Evolutionary conservation across 306 rosid genomes (phyloP).

Genomic region (Rosa lucieae): DNA sequence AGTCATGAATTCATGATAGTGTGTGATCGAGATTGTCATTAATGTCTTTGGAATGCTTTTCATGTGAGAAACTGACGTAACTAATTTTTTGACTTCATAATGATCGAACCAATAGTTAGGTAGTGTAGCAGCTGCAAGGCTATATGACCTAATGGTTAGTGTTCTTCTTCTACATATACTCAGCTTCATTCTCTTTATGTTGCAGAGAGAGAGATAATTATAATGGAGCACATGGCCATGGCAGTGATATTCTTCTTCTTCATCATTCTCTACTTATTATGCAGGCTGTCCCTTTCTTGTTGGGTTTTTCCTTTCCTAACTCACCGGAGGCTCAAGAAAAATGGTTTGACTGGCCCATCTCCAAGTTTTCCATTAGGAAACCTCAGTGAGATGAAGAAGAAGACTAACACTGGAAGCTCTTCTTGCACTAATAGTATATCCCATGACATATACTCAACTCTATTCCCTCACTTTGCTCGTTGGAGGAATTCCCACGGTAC

Average conservation of each 20-base stretch:
- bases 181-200: background rate
- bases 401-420: constrained; percentile 16
- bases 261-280: constrained; percentile 25
- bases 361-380: constrained; percentile 83
- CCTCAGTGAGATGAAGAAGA: constrained; percentile 53
- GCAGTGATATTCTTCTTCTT: background rate
- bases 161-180: background rate
- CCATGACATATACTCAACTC: constrained; percentile 66
- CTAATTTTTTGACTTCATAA: background rate
- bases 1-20: background rate
- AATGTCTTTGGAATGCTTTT: background rate
- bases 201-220: background rate
- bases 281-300: constrained; percentile 37
- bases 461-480: constrained; percentile 58
- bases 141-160: background rate
- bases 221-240: background rate
- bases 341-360: constrained; percentile 70
- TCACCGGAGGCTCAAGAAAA: constrained; percentile 44
- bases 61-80: background rate
- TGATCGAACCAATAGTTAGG: background rate
- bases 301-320: constrained; percentile 57
- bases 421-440: constrained; percentile 11
- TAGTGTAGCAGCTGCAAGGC: background rate
- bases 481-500: constrained; percentile 74
- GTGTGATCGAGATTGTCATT: background rate